Percentiles rank a stretch among this genome's conserved stretches.
Conservation (phyloP, 768 basidiomycete genomes). For the Calocybe indica region DNA sequence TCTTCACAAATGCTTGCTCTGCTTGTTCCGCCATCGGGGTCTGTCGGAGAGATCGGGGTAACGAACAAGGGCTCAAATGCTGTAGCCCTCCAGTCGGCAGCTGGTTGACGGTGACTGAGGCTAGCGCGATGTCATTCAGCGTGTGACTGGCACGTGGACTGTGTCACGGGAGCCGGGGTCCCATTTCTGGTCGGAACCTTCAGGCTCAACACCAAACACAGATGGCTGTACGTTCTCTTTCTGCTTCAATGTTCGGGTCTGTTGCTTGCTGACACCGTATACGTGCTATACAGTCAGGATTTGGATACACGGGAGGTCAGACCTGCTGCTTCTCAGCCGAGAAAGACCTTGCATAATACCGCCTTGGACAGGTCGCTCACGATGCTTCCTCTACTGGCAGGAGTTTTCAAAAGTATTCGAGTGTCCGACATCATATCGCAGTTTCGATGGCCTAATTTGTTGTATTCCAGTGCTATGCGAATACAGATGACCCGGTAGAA, state of each 20-base stretch:
- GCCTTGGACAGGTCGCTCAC: conserved; percentile 54
- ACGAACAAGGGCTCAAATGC: too few species aligned
- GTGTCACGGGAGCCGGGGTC: conserved; percentile 4
- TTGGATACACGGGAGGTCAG: conserved; percentile 39
- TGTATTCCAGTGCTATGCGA: conserved; percentile 69
- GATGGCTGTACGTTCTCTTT: conserved; percentile 31
- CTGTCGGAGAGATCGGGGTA: neutral
- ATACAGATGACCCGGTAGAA: conserved; percentile 65
- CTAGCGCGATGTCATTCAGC: neutral
- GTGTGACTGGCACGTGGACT: conserved; percentile 1
- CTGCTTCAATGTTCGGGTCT: neutral
- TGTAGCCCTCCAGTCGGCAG: neutral
- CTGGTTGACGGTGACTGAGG: neutral
- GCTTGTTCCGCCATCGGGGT: conserved; percentile 41
- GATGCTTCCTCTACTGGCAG: conserved; percentile 92
- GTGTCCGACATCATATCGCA: too few species aligned
- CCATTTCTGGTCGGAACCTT: conserved; percentile 4
- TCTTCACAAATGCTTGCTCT: conserved; percentile 64
- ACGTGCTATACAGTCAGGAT: conserved; percentile 33
- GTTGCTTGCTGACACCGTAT: neutral
- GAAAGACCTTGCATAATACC: neutral
- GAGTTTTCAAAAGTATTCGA: conserved; percentile 67
- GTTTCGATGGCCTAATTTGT: neutral
- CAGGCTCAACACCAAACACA: conserved; percentile 8
- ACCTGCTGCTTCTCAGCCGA: neutral